Evolutionary conservation across 371 early-diverging fungal genomes (phyloP).

Genomic region (Sporodiniella umbellata): DNA sequence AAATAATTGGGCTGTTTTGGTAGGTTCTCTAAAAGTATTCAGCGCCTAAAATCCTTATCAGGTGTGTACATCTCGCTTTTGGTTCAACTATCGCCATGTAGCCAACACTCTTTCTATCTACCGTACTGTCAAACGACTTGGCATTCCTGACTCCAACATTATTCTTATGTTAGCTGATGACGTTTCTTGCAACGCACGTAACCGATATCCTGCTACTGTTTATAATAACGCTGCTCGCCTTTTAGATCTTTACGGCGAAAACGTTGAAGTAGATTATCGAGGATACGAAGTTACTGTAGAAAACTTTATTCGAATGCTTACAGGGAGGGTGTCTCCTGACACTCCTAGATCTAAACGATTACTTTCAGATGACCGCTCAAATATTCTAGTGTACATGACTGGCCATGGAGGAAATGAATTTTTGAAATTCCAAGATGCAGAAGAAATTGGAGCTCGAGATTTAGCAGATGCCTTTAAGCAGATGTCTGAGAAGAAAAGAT

Average conservation of each 20-base stretch:
- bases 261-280: slow-evolving; percentile 96
- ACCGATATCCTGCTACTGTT: slow-evolving; percentile 88
- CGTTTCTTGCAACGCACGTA: slow-evolving; percentile 95
- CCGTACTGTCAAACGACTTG: slow-evolving; percentile 95
- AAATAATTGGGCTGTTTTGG: slow-evolving; percentile 98
- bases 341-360: slow-evolving; percentile 90
- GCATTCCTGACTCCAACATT: slow-evolving; percentile 97
- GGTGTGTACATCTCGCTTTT: slow-evolving; percentile 96
- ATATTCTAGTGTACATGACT: slow-evolving; percentile 95
- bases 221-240: slow-evolving; percentile 82
- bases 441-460: slow-evolving; percentile 92
- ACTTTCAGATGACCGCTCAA: slow-evolving; percentile 90
- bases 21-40: slow-evolving; percentile 12
- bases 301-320: slow-evolving; percentile 92
- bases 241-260: slow-evolving; percentile 89
- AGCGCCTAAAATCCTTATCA: slow-evolving; percentile 16
- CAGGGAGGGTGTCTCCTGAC: slow-evolving; percentile 75
- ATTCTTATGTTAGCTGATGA: slow-evolving; percentile 98
- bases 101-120: slow-evolving; percentile 96
- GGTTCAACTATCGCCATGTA: slow-evolving; percentile 96
- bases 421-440: slow-evolving; percentile 95
- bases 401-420: slow-evolving; percentile 98
- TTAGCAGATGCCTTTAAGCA: slow-evolving; percentile 94
- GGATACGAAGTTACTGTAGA: slow-evolving; percentile 98
- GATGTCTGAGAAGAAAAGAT: slow-evolving; percentile 93